phyloP scores from a whole-genome alignment of 2,329 filamentous ascomycete genomes.

The Fusarium longipes region DNA sequence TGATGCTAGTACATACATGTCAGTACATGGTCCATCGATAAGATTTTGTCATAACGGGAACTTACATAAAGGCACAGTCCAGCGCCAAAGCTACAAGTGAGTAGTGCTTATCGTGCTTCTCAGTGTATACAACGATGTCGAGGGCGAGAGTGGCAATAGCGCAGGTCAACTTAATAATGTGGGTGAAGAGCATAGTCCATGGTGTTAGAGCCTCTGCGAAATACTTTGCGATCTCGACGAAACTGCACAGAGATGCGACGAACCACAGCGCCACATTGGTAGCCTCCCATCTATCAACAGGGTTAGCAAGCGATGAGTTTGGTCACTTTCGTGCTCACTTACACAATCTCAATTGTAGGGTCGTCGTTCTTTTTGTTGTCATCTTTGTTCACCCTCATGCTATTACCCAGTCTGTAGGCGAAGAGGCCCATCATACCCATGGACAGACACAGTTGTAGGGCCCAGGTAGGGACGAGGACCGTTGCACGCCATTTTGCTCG shows the following conservation, averaged over 20 bases:
- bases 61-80: slow-evolving; percentile 62
- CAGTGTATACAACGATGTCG: slow-evolving; percentile 63
- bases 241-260: slow-evolving; percentile 59
- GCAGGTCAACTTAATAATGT: slow-evolving; percentile 62
- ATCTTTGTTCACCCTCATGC: slow-evolving; percentile 57
- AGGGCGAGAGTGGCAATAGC: slow-evolving; percentile 61
- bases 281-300: slow-evolving; percentile 61
- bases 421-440: slow-evolving; percentile 63
- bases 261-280: slow-evolving; percentile 63
- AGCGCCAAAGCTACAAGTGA: slow-evolving; percentile 61
- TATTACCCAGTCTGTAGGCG: slow-evolving; percentile 63
- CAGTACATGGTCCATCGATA: not conserved
- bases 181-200: slow-evolving; percentile 64
- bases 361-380: slow-evolving; percentile 53
- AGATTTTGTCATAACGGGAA: not conserved
- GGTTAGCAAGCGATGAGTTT: not conserved
- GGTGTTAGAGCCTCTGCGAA: slow-evolving; percentile 64
- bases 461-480: slow-evolving; percentile 63
- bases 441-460: slow-evolving; percentile 59
- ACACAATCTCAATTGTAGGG: slow-evolving; percentile 63
- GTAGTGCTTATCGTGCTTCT: slow-evolving; percentile 59
- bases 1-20: slow-evolving; percentile 40
- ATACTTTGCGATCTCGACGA: slow-evolving; percentile 60
- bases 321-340: slow-evolving; percentile 46
- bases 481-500: slow-evolving; percentile 63